Conservation (phyloP, 495 filamentous ascomycete genomes). For the Aspergillus indologenus region DNA sequence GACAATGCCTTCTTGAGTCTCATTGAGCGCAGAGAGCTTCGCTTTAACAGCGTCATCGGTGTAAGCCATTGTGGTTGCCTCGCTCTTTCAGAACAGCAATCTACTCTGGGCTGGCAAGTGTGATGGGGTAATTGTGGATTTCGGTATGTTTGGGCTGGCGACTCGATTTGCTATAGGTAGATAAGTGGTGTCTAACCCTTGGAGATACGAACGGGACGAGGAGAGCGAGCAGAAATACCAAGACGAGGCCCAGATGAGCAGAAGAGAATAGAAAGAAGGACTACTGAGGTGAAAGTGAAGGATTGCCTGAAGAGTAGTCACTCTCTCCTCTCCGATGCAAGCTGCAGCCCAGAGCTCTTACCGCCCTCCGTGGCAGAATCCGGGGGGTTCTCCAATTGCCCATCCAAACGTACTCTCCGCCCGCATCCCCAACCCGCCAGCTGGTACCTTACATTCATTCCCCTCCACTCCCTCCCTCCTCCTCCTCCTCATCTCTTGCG, state of each 20-base stretch:
- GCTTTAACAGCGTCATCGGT: slow-evolving; percentile 89
- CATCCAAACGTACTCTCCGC: slow-evolving; percentile 18
- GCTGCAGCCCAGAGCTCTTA: slow-evolving; percentile 21
- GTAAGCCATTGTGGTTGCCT: slow-evolving; percentile 69
- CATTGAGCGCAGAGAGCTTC: slow-evolving; percentile 91
- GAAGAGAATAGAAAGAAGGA: background rate
- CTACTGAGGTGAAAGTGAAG: slow-evolving; percentile 5
- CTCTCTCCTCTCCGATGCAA: slow-evolving; percentile 6
- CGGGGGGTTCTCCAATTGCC: slow-evolving; percentile 11
- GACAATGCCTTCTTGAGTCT: slow-evolving; percentile 93
- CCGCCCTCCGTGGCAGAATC: slow-evolving; percentile 37
- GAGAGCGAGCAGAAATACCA: background rate
- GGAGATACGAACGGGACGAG: background rate
- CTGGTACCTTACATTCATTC: slow-evolving; percentile 22
- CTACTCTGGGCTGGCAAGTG: background rate
- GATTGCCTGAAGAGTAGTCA: background rate
- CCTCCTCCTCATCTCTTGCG: slow-evolving; percentile 14
- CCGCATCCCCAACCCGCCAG: slow-evolving; percentile 29
- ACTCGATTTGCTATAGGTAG: background rate
- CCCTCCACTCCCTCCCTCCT: slow-evolving; percentile 6
- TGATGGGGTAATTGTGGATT: background rate
- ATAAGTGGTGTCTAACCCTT: background rate
- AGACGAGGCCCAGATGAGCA: background rate
- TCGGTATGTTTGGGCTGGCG: background rate
- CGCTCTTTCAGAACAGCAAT: background rate